These are phyloP conservation scores for Phytomonas sp. DNA, from an alignment of 208 protist genomes.

Conservation along the genomic window DNA sequence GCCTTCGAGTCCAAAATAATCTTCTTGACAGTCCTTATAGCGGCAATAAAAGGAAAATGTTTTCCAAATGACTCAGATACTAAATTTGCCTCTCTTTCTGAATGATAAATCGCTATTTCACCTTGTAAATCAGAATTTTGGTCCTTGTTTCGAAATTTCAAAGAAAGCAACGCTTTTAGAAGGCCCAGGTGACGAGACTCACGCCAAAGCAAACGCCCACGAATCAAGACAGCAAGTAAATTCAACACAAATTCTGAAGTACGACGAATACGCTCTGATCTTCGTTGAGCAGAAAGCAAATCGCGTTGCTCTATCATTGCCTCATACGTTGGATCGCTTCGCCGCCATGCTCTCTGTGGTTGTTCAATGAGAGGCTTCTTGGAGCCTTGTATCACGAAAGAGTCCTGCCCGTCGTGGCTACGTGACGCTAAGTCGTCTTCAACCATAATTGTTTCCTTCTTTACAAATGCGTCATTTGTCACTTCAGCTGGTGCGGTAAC, in stretches of 20 bases:
- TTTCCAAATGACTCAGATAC: background rate
- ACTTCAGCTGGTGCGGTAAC: background rate
- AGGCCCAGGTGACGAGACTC: slow-evolving; percentile 50
- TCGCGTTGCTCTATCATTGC: slow-evolving; percentile 68
- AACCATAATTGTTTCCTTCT: slow-evolving; percentile 10
- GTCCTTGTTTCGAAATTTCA: background rate
- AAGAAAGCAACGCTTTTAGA: slow-evolving; percentile 35
- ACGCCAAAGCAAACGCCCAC: slow-evolving; percentile 47
- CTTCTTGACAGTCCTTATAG: background rate
- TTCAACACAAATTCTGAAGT: slow-evolving; percentile 30
- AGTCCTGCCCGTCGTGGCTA: background rate
- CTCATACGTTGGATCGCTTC: slow-evolving; percentile 48
- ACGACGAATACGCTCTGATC: slow-evolving; percentile 66
- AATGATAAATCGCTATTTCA: background rate
- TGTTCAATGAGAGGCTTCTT: slow-evolving; percentile 49
- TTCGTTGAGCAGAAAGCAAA: slow-evolving; percentile 57
- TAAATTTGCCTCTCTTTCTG: background rate
- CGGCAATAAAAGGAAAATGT: slow-evolving; percentile 1
- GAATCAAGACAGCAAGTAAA: slow-evolving; percentile 37
- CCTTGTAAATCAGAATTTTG: background rate
- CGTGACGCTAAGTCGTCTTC: background rate
- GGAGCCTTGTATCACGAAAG: slow-evolving; percentile 30
- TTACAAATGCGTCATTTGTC: background rate
- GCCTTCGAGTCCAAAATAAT: background rate
- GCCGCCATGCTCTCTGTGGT: slow-evolving; percentile 27